These are phyloP conservation scores for Cenchrus fungigraminus DNA, from an alignment of 176 grass and related monocot genomes.

Conservation along the genomic window DNA sequence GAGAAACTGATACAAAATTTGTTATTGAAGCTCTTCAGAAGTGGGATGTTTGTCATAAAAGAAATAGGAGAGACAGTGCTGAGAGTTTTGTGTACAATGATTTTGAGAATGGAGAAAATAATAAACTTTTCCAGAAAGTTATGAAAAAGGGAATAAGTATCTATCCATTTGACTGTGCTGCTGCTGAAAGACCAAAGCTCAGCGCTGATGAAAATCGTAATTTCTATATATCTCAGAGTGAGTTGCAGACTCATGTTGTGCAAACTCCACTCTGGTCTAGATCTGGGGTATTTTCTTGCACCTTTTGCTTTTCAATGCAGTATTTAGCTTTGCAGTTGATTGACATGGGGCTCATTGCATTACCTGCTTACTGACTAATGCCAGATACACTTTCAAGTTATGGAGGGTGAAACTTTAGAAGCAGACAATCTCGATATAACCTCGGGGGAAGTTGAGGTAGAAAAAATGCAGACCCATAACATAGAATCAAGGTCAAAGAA, in stretches of 20 bases:
- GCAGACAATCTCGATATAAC: slow-evolving; percentile 18
- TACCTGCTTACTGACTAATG: slow-evolving; percentile 33
- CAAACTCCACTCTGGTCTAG: slow-evolving; percentile 73
- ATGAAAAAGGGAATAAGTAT: slow-evolving; percentile 57
- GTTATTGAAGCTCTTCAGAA: slow-evolving; percentile 93
- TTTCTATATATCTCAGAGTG: slow-evolving; percentile 83
- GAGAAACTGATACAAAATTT: slow-evolving; percentile 64
- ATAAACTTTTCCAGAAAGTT: slow-evolving; percentile 67
- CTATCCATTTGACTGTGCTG: slow-evolving; percentile 40
- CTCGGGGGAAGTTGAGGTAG: slow-evolving; percentile 77
- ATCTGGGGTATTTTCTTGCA: slow-evolving; percentile 70
- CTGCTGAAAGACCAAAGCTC: slow-evolving; percentile 44
- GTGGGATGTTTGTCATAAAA: slow-evolving; percentile 95
- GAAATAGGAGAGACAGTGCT: slow-evolving; percentile 66
- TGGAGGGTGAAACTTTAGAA: slow-evolving; percentile 50
- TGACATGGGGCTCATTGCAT: slow-evolving; percentile 35
- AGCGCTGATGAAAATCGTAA: slow-evolving; percentile 67
- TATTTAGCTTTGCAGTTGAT: slow-evolving; percentile 35
- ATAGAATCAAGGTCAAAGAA: slow-evolving; percentile 79
- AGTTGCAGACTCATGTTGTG: slow-evolving; percentile 78
- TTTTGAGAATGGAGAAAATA: slow-evolving; percentile 67
- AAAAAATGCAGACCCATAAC: slow-evolving; percentile 56
- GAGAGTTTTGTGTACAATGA: slow-evolving; percentile 73
- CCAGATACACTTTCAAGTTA: slow-evolving; percentile 85
- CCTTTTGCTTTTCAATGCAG: background rate